Base-by-base conservation (phyloP, 768 basidiomycete species). In the Boletus eberwhitei region DNA sequence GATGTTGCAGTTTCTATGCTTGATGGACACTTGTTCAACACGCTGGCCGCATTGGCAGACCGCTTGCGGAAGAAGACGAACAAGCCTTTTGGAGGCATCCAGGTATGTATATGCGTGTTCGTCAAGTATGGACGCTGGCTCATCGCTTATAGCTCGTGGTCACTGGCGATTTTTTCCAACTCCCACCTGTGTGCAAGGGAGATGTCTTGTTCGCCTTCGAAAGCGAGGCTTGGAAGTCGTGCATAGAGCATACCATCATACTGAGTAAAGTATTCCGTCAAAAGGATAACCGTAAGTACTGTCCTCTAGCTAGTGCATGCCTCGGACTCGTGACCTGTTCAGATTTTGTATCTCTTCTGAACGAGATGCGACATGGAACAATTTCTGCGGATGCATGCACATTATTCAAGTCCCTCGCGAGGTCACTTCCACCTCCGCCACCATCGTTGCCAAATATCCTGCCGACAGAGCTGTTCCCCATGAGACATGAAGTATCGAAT, bases 181-280 rank as follows among this genome's bases (percentile, higher is more conserved):
- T 84, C 0, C 82, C 82, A 2, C 82, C 82, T 0, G 76, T 83
- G 11, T 71, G 71, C 35, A 80, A 79, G 50, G 62, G 59, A 29
- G 57, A 70, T 8, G 76, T 79, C 2, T 80, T 79, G 58, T 88
- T 88, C 58, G 83, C 82, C 0, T 89, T 88, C 63, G 84, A 89
- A 60, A 82, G 84, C 17, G 71, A 77, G 22, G 73, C 62, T 26
- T 71, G 68, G 70, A 62, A 58, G 8, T 42, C 72, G 7, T 81
- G 82, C 59, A 73, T 85, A 45, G 76, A 82, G 46, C 71, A 76
- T 47, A 87, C 82, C 2, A 77, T 89, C 53, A 85, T 80, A 48
- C 75, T 92, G 3, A 84, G 77, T 5, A 82, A 87, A 59, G 89
- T 91, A 5, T 90, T 87, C 69, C 71, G 89, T 26, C 89, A 91